Percentiles rank a stretch among this genome's conserved stretches.
phyloP scores from a whole-genome alignment of 371 early-diverging fungal species.

The Mortierella sp. region DNA sequence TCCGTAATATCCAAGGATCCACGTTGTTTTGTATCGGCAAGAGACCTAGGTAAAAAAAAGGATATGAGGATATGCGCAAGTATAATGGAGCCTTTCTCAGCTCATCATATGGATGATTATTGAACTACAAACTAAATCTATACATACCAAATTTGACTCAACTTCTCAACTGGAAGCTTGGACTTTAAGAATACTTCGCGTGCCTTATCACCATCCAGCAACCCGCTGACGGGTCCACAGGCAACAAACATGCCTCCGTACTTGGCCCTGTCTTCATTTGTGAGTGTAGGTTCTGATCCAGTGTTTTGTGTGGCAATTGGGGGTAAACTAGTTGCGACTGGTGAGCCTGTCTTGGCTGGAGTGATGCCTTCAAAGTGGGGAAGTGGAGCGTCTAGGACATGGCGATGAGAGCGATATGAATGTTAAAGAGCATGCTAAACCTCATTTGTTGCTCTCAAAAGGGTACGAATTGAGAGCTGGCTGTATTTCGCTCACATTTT shows the following conservation, averaged over 20 bases:
- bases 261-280: slow-evolving; percentile 73
- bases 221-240: slow-evolving; percentile 75
- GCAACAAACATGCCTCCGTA: slow-evolving; percentile 79
- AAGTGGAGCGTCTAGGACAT: slow-evolving; percentile 32
- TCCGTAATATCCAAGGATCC: slow-evolving; percentile 78
- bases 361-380: slow-evolving; percentile 45
- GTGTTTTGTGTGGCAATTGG: slow-evolving; percentile 44
- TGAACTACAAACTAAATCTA: too few species aligned
- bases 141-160: slow-evolving; percentile 62
- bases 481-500: neutral
- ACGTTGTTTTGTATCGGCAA: slow-evolving; percentile 78
- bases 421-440: neutral
- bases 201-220: slow-evolving; percentile 69
- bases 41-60: slow-evolving; percentile 59
- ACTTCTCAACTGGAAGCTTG: slow-evolving; percentile 61
- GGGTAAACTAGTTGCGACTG: slow-evolving; percentile 45
- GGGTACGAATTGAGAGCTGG: slow-evolving; percentile 5
- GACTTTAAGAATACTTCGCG: slow-evolving; percentile 65
- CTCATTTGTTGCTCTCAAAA: neutral
- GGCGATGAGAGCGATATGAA: neutral
- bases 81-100: too few species aligned
- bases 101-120: too few species aligned
- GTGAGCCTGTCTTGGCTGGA: slow-evolving; percentile 24
- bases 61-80: neutral
- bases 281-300: slow-evolving; percentile 39